Base-by-base conservation (phyloP, 2,329 filamentous ascomycete genomes). In the Nigrospora osmanthi region DNA sequence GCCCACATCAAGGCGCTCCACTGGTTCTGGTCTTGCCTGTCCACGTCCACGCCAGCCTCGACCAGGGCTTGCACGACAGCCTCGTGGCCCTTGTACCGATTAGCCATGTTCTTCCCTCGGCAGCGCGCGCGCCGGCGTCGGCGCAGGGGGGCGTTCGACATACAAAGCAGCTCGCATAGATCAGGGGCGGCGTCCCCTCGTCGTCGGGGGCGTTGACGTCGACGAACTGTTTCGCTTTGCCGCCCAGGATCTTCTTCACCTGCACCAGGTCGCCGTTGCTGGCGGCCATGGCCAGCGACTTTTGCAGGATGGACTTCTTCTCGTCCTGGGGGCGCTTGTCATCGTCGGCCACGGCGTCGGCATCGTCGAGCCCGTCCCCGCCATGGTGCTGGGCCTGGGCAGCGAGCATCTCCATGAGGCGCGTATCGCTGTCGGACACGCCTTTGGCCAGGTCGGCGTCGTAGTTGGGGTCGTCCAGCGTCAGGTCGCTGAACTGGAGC, bases 1-100 rank as follows among this genome's bases (percentile, higher is more conserved):
- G 93, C 91, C 93, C 93, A 98, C 90, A 98, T 98, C 49, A 98
- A 74, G 13, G 93, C 87, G 58, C 88, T 97, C 93, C 93, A 98
- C 60, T 94, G 85, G 61, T 97, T 97, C 51, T 85, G 87, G 62
- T 98, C 93, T 65, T 97, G 91, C 57, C 85, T 85, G 67, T 98
- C 89, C 43, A 97, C 89, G 56, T 89, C 80, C 35, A 85, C 91
- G 19, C 91, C 90, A 11, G 89, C 88, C 47, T 89, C 80, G 43
- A 98, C 80, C 42, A 98, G 76, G 34, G 85, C 81, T 47, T 85
- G 78, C 19, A 97, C 93, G 4, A 95, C 90, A 39, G 84, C 78
- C 65, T 94, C 87, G 62, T 98, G 93, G 35, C 93, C 87, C 85
- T 89, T 52, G 37, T 19, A 32, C 45, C 43, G 35, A 43, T 56